Evolutionary conservation across 2,329 filamentous ascomycete species (phyloP).

Genomic region (Paraconiothyrium brasiliense): DNA sequence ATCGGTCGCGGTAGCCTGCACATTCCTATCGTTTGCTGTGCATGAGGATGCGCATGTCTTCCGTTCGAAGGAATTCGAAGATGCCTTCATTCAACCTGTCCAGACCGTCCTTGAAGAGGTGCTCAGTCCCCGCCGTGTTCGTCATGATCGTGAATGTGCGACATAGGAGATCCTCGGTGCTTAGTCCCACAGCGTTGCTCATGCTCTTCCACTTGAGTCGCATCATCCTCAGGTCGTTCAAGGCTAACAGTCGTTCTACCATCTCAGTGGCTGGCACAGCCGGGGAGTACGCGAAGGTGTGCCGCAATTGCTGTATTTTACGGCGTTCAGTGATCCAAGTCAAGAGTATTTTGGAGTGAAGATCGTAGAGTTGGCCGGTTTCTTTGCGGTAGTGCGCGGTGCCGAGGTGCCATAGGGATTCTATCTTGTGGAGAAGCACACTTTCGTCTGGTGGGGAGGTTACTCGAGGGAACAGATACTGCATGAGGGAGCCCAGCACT

Average conservation of each 20-base stretch:
- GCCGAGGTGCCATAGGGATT: slow-evolving; percentile 41
- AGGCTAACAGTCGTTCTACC: slow-evolving; percentile 43
- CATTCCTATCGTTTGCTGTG: slow-evolving; percentile 26
- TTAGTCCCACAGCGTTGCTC: slow-evolving; percentile 42
- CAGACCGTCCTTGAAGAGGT: slow-evolving; percentile 46
- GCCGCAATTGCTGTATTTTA: slow-evolving; percentile 38
- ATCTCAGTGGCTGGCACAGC: slow-evolving; percentile 37
- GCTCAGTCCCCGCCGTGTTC: slow-evolving; percentile 45
- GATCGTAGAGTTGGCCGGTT: slow-evolving; percentile 37
- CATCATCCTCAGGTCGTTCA: slow-evolving; percentile 47
- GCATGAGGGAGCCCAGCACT: slow-evolving; percentile 41
- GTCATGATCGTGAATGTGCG: slow-evolving; percentile 42
- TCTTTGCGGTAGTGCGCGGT: slow-evolving; percentile 38
- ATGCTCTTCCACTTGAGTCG: slow-evolving; percentile 50
- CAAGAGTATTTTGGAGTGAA: slow-evolving; percentile 38
- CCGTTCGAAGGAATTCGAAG: slow-evolving; percentile 42
- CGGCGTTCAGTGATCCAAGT: slow-evolving; percentile 45
- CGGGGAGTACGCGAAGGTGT: slow-evolving; percentile 33
- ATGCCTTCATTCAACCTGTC: slow-evolving; percentile 38
- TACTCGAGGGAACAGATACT: slow-evolving; percentile 41
- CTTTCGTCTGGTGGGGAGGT: slow-evolving; percentile 36
- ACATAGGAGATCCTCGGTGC: slow-evolving; percentile 46
- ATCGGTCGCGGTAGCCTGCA: too few relatives aligned
- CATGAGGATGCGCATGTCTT: slow-evolving; percentile 47
- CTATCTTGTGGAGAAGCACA: slow-evolving; percentile 35